Evolutionary conservation across 371 early-diverging fungal genomes (phyloP).

Genomic region (Cokeromyces recurvatus): DNA sequence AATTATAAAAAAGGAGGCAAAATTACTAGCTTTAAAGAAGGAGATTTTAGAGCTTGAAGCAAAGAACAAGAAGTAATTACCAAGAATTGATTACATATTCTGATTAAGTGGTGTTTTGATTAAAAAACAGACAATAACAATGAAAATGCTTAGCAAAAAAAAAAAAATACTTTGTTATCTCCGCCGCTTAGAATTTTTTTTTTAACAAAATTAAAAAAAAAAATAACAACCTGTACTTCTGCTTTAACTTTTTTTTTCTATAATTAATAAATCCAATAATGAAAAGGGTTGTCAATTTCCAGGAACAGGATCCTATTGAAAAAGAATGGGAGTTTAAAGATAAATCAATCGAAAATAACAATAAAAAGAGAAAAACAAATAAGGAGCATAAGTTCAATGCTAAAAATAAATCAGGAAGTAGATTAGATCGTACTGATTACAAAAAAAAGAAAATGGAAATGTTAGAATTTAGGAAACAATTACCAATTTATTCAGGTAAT

Average conservation of each 20-base stretch:
- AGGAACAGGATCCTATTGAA: conserved; percentile 12
- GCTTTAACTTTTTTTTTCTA: too few species aligned
- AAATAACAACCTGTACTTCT: too few species aligned
- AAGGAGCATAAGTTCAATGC: conserved; percentile 14
- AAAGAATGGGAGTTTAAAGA: conserved; percentile 15
- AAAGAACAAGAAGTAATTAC: too few species aligned
- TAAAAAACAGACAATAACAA: too few species aligned
- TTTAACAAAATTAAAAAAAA: too few species aligned
- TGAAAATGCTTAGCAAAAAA: too few species aligned
- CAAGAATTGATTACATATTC: too few species aligned
- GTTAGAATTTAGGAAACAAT: conserved; percentile 37
- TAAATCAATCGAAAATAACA: conserved; percentile 8
- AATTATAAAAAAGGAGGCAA: conserved; percentile 4
- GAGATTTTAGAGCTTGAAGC: too few species aligned
- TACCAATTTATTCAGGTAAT: conserved; percentile 47
- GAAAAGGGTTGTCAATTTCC: conserved; percentile 23
- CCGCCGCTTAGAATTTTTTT: too few species aligned
- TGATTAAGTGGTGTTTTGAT: too few species aligned
- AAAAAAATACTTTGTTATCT: too few species aligned
- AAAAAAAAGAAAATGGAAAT: conserved; percentile 34
- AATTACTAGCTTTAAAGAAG: not conserved
- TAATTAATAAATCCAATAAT: conserved; percentile 3
- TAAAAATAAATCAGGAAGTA: conserved; percentile 6
- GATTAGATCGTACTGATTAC: conserved; percentile 18
- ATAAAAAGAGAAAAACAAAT: conserved; percentile 9